A percentile compares a stretch with the other conserved stretches of the same genome.
phyloP scores from a whole-genome alignment of 768 basidiomycete genomes.

The Termitomyces sp. region DNA sequence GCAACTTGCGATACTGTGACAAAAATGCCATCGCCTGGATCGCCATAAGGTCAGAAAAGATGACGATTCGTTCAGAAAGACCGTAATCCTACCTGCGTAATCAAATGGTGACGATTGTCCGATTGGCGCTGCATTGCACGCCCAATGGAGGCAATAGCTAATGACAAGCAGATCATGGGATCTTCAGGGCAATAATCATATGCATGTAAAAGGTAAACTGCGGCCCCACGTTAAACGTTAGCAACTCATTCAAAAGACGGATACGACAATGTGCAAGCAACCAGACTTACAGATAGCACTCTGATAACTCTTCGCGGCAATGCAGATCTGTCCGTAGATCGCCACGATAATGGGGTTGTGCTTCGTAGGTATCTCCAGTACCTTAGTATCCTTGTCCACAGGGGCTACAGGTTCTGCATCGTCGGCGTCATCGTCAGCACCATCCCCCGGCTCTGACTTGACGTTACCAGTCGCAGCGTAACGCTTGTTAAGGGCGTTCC shows the following conservation, averaged over 20 bases:
- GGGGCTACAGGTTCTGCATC: constrained; percentile 18
- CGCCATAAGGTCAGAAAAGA: background rate
- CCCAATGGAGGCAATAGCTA: constrained; percentile 84
- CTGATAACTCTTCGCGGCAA: constrained; percentile 85
- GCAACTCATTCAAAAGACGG: background rate
- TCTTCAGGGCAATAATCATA: constrained; percentile 83
- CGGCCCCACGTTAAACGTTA: background rate
- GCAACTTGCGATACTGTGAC: constrained; percentile 70
- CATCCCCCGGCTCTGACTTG: constrained; percentile 32
- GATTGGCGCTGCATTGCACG: constrained; percentile 91
- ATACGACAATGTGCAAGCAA: background rate
- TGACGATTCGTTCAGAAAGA: background rate
- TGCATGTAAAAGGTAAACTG: constrained; percentile 73
- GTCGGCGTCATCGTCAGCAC: constrained; percentile 32
- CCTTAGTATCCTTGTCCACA: constrained; percentile 11
- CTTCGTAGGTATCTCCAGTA: constrained; percentile 54
- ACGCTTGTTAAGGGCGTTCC: constrained; percentile 57
- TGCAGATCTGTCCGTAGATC: constrained; percentile 79
- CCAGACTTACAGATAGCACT: constrained; percentile 77
- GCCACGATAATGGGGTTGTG: constrained; percentile 67
- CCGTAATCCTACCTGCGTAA: constrained; percentile 50
- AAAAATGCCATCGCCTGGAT: constrained; percentile 82
- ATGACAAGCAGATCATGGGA: constrained; percentile 77
- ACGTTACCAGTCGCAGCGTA: constrained; percentile 41
- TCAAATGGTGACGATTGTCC: constrained; percentile 89